Conservation (phyloP, 129 eudicot species). For the Lonicera japonica region DNA sequence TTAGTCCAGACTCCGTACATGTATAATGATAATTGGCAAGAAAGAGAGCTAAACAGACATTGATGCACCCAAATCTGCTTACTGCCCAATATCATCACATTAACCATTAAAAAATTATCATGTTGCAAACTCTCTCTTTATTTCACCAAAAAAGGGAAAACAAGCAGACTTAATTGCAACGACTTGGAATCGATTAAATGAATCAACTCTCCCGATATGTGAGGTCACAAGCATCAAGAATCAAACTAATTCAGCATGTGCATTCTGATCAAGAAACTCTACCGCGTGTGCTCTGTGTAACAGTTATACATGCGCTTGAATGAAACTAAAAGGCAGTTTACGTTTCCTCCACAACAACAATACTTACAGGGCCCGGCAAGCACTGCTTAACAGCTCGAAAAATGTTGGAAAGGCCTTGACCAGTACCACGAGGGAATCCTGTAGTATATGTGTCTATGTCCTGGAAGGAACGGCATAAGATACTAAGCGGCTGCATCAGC, state of each 20-base stretch:
- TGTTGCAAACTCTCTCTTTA: not conserved
- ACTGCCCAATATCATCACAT: not conserved
- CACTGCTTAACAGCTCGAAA: slow-evolving; percentile 82
- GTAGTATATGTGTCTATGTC: slow-evolving; percentile 87
- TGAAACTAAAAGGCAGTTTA: slow-evolving; percentile 1
- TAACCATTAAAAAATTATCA: not conserved
- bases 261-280: not conserved
- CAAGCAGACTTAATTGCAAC: not conserved
- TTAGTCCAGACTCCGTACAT: not conserved
- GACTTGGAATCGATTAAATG: not conserved
- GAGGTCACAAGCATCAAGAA: not conserved
- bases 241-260: not conserved
- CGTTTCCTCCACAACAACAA: slow-evolving; percentile 5
- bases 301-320: slow-evolving; percentile 1
- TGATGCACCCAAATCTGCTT: not conserved
- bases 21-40: slow-evolving; percentile 1
- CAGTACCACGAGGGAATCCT: slow-evolving; percentile 86
- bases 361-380: slow-evolving; percentile 91
- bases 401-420: slow-evolving; percentile 54
- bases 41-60: not conserved
- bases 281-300: not conserved
- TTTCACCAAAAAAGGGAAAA: not conserved
- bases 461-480: slow-evolving; percentile 71
- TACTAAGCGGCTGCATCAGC: slow-evolving; percentile 81
- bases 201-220: not conserved